Percentiles rank a stretch among this genome's conserved stretches.
phyloP scores from a whole-genome alignment of 2,329 filamentous ascomycete species.

The Pseudogymnoascus sp. region DNA sequence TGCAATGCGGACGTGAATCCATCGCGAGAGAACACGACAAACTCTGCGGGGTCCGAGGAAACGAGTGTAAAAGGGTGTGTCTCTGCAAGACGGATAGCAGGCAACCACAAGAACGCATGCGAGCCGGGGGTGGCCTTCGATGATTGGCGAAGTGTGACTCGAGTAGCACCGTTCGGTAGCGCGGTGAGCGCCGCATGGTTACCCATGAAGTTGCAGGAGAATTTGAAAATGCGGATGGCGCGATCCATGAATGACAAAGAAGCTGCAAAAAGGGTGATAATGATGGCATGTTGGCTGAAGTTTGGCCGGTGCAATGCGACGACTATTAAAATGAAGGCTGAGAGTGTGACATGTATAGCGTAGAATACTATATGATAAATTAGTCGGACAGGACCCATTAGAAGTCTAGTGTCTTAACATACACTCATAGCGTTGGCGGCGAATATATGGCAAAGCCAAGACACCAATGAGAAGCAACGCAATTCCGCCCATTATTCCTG shows the following conservation, averaged over 20 bases:
- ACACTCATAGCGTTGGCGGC: slow-evolving; percentile 42
- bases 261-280: slow-evolving; percentile 37
- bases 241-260: slow-evolving; percentile 47
- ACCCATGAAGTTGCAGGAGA: slow-evolving; percentile 28
- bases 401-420: neutral
- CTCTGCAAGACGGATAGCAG: slow-evolving; percentile 47
- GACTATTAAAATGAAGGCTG: slow-evolving; percentile 41
- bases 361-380: slow-evolving; percentile 37
- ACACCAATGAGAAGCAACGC: slow-evolving; percentile 40
- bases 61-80: slow-evolving; percentile 60
- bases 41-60: slow-evolving; percentile 40
- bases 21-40: slow-evolving; percentile 50
- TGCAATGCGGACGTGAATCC: slow-evolving; percentile 53
- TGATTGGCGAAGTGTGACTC: slow-evolving; percentile 46
- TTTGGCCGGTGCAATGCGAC: slow-evolving; percentile 47
- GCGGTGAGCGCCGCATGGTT: slow-evolving; percentile 47
- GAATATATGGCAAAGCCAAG: slow-evolving; percentile 34
- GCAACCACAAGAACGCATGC: slow-evolving; percentile 60
- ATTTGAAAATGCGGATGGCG: slow-evolving; percentile 40
- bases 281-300: slow-evolving; percentile 33
- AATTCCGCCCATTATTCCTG: slow-evolving; percentile 42
- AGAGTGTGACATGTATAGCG: slow-evolving; percentile 43
- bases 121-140: slow-evolving; percentile 43
- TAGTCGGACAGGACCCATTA: neutral
- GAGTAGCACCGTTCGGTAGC: slow-evolving; percentile 46